phyloP scores from a whole-genome alignment of 257 asterid genomes.

The Ilex asprella region DNA sequence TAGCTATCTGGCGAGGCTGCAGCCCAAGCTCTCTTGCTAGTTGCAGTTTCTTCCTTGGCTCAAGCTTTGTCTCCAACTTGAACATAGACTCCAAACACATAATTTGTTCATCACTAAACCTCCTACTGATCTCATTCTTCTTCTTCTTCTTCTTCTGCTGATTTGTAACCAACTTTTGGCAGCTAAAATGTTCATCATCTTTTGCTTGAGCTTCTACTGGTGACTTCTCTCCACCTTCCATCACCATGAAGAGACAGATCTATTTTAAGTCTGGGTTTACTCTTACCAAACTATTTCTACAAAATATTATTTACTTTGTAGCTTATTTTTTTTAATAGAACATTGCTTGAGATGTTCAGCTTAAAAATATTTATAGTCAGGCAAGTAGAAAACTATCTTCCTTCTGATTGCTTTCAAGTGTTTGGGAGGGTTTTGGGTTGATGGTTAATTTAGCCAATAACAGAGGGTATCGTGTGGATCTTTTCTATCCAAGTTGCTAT shows the following conservation, averaged over 20 bases:
- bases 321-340: background rate
- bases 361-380: conserved; percentile 20
- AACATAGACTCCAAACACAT: conserved; percentile 38
- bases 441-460: conserved; percentile 14
- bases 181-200: background rate
- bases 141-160: conserved; percentile 20
- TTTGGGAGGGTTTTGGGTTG: conserved; percentile 15
- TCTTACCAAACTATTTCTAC: background rate
- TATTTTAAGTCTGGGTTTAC: background rate
- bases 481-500: background rate
- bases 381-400: conserved; percentile 11
- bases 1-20: conserved; percentile 50
- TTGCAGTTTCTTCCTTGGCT: conserved; percentile 32
- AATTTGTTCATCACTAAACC: conserved; percentile 41
- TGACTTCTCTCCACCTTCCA: conserved; percentile 32
- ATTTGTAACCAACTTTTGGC: conserved; percentile 2
- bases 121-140: conserved; percentile 21
- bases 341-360: conserved; percentile 17
- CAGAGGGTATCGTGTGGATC: background rate
- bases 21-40: conserved; percentile 40
- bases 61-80: conserved; percentile 37
- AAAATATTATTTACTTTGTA: too few relatives aligned
- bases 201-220: conserved; percentile 15
- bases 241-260: conserved; percentile 13
- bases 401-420: conserved; percentile 21